These are phyloP conservation scores for Eruca vesicaria DNA, from an alignment of 441 rosid species.

Conservation along the genomic window DNA sequence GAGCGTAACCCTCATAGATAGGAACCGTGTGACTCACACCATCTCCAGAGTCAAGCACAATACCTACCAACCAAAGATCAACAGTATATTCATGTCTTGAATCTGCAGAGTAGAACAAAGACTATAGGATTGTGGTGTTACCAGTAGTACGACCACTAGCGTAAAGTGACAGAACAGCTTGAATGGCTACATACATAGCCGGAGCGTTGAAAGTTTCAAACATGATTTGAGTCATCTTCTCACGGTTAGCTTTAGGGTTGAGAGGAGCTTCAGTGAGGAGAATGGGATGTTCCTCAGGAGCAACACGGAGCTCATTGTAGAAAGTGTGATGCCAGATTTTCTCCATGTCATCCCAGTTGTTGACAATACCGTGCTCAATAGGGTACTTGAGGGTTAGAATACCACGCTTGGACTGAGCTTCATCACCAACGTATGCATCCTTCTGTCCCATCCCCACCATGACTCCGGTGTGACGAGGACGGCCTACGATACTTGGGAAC, in stretches of 20 bases:
- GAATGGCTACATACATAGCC: conserved; percentile 79
- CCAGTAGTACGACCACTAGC: conserved; percentile 85
- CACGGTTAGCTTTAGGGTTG: conserved; percentile 74
- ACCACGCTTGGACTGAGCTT: conserved; percentile 80
- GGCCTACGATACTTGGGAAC: conserved; percentile 76
- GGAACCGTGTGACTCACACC: conserved; percentile 69
- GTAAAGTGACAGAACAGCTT: conserved; percentile 72
- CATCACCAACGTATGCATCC: conserved; percentile 77
- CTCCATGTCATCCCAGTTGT: conserved; percentile 81
- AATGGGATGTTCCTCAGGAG: conserved; percentile 74
- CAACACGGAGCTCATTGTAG: conserved; percentile 74
- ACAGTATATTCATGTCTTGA: background rate
- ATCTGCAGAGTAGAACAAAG: background rate
- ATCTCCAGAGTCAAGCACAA: conserved; percentile 64
- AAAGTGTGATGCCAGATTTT: conserved; percentile 78
- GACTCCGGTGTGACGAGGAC: conserved; percentile 76
- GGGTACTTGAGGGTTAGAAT: conserved; percentile 68
- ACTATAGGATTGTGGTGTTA: conserved; percentile 16
- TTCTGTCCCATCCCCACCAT: conserved; percentile 82
- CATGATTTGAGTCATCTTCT: conserved; percentile 80
- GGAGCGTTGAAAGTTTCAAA: conserved; percentile 73
- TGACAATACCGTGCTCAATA: conserved; percentile 72
- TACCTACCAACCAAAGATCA: conserved; percentile 39
- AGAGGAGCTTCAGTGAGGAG: conserved; percentile 76
- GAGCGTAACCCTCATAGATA: conserved; percentile 51